A percentile compares a stretch with the other conserved stretches of the same genome.
phyloP scores from a whole-genome alignment of 2,329 filamentous ascomycete species.

The Penicillium sp. region DNA sequence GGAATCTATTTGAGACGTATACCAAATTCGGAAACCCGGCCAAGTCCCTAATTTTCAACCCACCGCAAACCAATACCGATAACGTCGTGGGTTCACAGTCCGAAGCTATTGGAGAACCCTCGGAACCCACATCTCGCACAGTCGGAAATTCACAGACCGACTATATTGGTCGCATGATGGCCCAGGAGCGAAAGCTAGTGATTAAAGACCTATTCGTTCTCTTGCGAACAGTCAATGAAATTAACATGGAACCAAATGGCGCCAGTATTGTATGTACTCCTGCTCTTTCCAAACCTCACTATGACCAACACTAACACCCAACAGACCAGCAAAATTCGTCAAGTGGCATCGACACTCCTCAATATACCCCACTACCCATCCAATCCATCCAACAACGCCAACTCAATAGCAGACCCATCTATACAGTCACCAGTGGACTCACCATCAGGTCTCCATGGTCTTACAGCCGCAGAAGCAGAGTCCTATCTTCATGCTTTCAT shows the following conservation, averaged over 20 bases:
- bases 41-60: slow-evolving; percentile 12
- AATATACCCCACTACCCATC: slow-evolving; percentile 56
- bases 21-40: slow-evolving; percentile 25
- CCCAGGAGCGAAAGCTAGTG: slow-evolving; percentile 75
- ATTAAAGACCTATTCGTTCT: slow-evolving; percentile 76
- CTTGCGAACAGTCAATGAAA: slow-evolving; percentile 74
- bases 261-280: slow-evolving; percentile 59
- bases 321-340: slow-evolving; percentile 78
- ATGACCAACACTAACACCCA: slow-evolving; percentile 1
- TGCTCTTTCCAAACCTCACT: neutral
- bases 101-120: neutral
- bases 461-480: slow-evolving; percentile 58
- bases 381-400: neutral
- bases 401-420: slow-evolving; percentile 21
- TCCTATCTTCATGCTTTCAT: slow-evolving; percentile 71
- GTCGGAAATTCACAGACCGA: slow-evolving; percentile 43
- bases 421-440: slow-evolving; percentile 61
- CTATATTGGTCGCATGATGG: slow-evolving; percentile 64
- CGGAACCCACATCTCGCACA: slow-evolving; percentile 27
- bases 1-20: slow-evolving; percentile 70
- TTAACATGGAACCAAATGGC: slow-evolving; percentile 76
- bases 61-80: slow-evolving; percentile 21
- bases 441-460: slow-evolving; percentile 39
- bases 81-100: slow-evolving; percentile 9
- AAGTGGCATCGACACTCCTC: slow-evolving; percentile 77